A percentile compares a stretch with the other conserved stretches of the same genome.
Conservation (phyloP, 2,329 filamentous ascomycete genomes). For the Colletotrichum sp. region DNA sequence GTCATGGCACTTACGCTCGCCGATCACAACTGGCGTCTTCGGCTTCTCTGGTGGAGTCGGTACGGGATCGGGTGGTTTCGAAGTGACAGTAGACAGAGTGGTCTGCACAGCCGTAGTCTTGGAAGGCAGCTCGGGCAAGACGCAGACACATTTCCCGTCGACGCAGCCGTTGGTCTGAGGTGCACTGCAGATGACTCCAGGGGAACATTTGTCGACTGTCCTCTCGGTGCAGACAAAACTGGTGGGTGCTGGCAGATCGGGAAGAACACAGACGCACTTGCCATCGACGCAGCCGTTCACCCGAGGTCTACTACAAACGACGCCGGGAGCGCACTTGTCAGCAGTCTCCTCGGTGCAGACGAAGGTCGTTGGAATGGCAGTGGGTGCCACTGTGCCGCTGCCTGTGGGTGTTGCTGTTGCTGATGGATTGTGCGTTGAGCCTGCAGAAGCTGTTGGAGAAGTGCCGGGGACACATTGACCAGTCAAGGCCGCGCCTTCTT, state of each 20-base stretch:
- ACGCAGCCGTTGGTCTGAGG: neutral
- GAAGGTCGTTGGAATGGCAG: neutral
- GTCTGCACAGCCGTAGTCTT: fast-evolving
- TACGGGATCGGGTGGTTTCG: neutral
- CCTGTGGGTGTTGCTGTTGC: neutral
- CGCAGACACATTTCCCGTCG: neutral
- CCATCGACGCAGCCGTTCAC: neutral
- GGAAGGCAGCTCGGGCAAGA: neutral
- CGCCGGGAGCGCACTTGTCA: neutral
- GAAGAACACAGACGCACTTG: neutral
- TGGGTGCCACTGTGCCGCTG: neutral
- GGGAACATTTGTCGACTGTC: neutral
- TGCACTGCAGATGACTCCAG: neutral
- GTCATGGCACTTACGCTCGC: neutral
- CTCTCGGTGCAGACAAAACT: neutral
- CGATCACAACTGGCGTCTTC: fast-evolving
- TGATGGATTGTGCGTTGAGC: neutral
- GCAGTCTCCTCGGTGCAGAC: neutral
- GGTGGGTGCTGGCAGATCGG: neutral
- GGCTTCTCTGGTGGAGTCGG: fast-evolving
- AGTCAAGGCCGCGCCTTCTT: neutral
- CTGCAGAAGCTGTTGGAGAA: neutral
- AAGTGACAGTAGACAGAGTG: neutral
- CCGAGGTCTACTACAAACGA: neutral
- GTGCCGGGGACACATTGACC: neutral